Conservation (phyloP, 192 early-diverging fungal genomes). For the Coemansia sp. region DNA sequence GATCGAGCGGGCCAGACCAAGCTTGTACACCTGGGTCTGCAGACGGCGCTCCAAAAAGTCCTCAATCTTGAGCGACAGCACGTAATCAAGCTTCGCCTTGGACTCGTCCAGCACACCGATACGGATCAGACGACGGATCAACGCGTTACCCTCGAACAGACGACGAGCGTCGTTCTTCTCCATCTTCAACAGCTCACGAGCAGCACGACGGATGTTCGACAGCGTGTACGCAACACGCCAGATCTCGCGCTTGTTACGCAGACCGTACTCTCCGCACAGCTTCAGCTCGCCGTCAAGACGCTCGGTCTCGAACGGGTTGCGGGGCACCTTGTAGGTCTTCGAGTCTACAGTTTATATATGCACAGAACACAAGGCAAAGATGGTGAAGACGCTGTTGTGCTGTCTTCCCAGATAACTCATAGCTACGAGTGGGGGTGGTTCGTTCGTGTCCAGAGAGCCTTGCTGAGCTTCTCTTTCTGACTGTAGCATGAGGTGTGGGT, state of each 20-base stretch:
- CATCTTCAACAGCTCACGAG: conserved; percentile 97
- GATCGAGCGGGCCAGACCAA: conserved; percentile 95
- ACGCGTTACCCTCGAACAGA: conserved; percentile 98
- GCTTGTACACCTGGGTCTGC: conserved; percentile 99
- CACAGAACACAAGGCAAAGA: conserved; percentile 11
- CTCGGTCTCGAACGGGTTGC: conserved; percentile 93
- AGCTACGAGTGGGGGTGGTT: conserved; percentile 21
- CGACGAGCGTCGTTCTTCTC: conserved; percentile 96
- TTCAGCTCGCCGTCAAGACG: conserved; percentile 94
- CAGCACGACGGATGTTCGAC: conserved; percentile 99
- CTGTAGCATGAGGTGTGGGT: conserved; percentile 9
- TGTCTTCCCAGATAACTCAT: conserved; percentile 15
- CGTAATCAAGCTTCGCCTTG: conserved; percentile 99
- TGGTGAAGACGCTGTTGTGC: conserved; percentile 16
- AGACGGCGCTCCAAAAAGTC: conserved; percentile 98
- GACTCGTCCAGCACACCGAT: conserved; percentile 97
- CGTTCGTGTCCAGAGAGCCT: conserved; percentile 61
- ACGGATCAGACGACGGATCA: conserved; percentile 97
- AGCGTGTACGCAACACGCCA: conserved; percentile 95
- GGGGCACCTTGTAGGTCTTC: conserved; percentile 93
- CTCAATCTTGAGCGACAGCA: conserved; percentile 94
- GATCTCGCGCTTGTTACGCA: conserved; percentile 99
- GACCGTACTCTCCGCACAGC: conserved; percentile 96
- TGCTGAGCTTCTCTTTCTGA: conserved; percentile 48
- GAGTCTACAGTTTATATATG: conserved; percentile 57